phyloP scores from a whole-genome alignment of 2,329 filamentous ascomycete species.

The Ophiostoma piceae region DNA sequence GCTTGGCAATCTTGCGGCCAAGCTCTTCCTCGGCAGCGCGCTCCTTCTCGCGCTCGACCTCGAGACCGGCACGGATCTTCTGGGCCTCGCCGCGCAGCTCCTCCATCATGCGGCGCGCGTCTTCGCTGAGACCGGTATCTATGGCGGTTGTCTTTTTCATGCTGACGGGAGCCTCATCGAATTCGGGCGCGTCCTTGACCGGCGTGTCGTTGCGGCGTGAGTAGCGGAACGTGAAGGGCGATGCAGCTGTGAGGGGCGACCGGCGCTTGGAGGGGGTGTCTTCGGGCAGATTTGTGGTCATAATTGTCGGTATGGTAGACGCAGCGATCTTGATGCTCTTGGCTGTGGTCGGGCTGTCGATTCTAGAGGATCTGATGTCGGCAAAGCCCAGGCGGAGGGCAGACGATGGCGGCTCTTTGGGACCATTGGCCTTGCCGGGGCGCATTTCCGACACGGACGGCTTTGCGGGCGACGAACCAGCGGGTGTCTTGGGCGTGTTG shows the following conservation, averaged over 20 bases:
- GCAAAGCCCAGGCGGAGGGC: constrained; percentile 77
- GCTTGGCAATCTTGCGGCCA: constrained; percentile 67
- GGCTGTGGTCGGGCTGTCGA: constrained; percentile 18
- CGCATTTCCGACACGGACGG: constrained; percentile 82
- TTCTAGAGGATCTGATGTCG: constrained; percentile 55
- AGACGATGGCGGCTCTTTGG: constrained; percentile 70
- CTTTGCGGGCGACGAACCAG: constrained; percentile 59
- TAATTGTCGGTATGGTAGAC: constrained; percentile 24
- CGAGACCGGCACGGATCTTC: constrained; percentile 64
- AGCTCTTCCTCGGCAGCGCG: constrained; percentile 40
- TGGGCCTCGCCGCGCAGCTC: constrained; percentile 68
- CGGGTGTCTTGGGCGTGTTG: constrained; percentile 50
- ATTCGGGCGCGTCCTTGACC: constrained; percentile 28
- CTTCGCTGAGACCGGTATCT: constrained; percentile 53
- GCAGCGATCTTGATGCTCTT: constrained; percentile 36
- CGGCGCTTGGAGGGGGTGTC: constrained; percentile 24
- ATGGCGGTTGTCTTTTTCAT: constrained; percentile 2
- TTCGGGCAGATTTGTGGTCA: neutral
- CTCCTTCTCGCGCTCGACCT: constrained; percentile 56
- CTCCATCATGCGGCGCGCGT: constrained; percentile 56
- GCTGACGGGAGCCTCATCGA: neutral
- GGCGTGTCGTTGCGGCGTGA: constrained; percentile 37
- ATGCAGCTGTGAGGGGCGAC: constrained; percentile 43
- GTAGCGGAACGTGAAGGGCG: constrained; percentile 62
- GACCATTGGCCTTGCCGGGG: constrained; percentile 68